Evolutionary conservation across 2,329 filamentous ascomycete genomes (phyloP).

Genomic region (Fusarium oxysporum): DNA sequence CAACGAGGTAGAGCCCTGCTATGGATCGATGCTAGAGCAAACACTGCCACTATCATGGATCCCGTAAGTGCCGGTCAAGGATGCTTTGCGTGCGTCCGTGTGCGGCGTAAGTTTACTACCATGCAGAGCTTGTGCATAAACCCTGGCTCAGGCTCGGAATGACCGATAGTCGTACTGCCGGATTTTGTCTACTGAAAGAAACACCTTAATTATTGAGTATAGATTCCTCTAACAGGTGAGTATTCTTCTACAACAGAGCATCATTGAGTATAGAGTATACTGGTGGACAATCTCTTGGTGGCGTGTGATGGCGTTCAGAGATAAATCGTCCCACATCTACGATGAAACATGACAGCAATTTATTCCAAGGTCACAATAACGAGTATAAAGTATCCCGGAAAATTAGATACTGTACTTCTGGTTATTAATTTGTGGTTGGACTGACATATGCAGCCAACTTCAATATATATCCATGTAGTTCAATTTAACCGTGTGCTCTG

Average conservation of each 20-base stretch:
- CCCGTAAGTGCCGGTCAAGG: neutral
- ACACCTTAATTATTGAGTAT: neutral
- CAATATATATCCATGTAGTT: neutral
- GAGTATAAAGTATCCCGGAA: neutral
- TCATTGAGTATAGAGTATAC: neutral
- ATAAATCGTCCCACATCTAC: neutral
- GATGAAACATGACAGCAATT: neutral
- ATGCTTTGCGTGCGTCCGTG: neutral
- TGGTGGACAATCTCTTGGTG: neutral
- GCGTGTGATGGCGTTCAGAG: neutral
- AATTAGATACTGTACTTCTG: neutral
- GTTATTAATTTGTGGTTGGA: neutral
- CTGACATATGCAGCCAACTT: neutral
- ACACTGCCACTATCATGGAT: conserved; percentile 8
- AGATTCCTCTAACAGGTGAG: neutral
- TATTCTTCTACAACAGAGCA: neutral
- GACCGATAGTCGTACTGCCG: conserved; percentile 14
- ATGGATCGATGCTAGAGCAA: neutral
- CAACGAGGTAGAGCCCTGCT: conserved; percentile 9
- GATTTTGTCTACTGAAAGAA: conserved; percentile 4
- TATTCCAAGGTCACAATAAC: neutral
- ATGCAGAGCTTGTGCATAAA: conserved; percentile 1
- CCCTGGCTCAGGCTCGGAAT: conserved; percentile 10
- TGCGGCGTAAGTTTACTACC: neutral
- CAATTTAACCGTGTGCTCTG: neutral